phyloP scores from a whole-genome alignment of 2,329 filamentous ascomycete genomes.

The Xylaria sp. region DNA sequence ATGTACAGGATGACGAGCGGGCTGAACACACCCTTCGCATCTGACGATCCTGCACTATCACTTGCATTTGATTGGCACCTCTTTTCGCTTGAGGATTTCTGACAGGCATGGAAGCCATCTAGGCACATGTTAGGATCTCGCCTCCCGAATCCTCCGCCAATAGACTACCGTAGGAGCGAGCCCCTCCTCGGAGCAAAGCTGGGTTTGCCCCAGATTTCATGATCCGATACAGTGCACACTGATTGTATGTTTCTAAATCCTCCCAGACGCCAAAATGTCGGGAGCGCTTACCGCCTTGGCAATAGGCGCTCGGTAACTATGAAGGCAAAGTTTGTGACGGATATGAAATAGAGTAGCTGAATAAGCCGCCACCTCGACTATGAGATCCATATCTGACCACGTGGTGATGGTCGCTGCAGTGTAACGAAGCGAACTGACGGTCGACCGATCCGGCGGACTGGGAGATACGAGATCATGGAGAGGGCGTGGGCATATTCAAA shows the following conservation, averaged over 20 bases:
- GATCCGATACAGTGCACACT: neutral
- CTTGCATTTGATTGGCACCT: slow-evolving; percentile 17
- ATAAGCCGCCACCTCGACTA: slow-evolving; percentile 27
- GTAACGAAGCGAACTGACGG: slow-evolving; percentile 25
- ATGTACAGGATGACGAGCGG: slow-evolving; percentile 20
- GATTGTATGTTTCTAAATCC: neutral
- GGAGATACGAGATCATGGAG: slow-evolving; percentile 7
- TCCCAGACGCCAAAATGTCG: neutral
- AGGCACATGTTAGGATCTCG: slow-evolving; percentile 18
- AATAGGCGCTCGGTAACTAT: slow-evolving; percentile 8
- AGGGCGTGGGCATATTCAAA: slow-evolving; percentile 33
- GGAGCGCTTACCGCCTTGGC: slow-evolving; percentile 27
- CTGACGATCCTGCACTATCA: neutral
- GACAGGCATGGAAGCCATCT: slow-evolving; percentile 19
- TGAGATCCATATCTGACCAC: slow-evolving; percentile 34
- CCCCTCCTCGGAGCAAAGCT: neutral
- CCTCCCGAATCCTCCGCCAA: neutral
- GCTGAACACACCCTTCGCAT: neutral
- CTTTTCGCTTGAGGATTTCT: slow-evolving; percentile 17
- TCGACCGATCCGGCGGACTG: slow-evolving; percentile 18
- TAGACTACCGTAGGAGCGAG: neutral
- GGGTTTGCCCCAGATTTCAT: slow-evolving; percentile 17
- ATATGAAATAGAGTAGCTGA: slow-evolving; percentile 24
- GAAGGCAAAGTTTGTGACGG: slow-evolving; percentile 4
- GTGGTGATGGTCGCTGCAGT: slow-evolving; percentile 32